These are phyloP conservation scores for Floccularia luteovirens DNA, from an alignment of 768 basidiomycete genomes.

Conservation along the genomic window DNA sequence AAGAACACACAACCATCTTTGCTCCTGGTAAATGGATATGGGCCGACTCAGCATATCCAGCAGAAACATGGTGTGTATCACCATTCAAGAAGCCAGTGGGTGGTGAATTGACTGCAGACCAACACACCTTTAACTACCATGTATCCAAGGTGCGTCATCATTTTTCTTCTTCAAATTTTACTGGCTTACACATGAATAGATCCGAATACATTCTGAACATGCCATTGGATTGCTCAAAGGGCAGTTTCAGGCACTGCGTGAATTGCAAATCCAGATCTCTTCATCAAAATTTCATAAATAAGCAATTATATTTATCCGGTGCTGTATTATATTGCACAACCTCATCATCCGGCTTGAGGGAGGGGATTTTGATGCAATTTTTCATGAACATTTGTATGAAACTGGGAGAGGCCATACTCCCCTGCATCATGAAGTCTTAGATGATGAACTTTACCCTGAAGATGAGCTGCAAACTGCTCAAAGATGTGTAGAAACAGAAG, in stretches of 20 bases:
- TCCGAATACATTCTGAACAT: slow-evolving; percentile 14
- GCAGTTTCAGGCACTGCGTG: slow-evolving; percentile 14
- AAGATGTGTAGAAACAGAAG: too few relatives aligned
- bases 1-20: slow-evolving; percentile 11
- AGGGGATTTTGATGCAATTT: too few relatives aligned
- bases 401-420: too few relatives aligned
- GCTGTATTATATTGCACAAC: too few relatives aligned
- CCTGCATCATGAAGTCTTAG: too few relatives aligned
- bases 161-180: not conserved
- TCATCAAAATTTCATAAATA: too few relatives aligned
- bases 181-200: not conserved
- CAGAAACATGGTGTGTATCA: slow-evolving; percentile 14
- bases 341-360: too few relatives aligned
- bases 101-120: slow-evolving; percentile 8
- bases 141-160: slow-evolving; percentile 10
- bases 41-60: slow-evolving; percentile 24
- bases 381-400: too few relatives aligned
- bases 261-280: slow-evolving; percentile 8
- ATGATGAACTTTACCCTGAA: too few relatives aligned
- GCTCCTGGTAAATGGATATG: slow-evolving; percentile 17
- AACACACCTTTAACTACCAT: slow-evolving; percentile 15
- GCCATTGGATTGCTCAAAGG: slow-evolving; percentile 19
- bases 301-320: too few relatives aligned
- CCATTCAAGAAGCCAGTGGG: slow-evolving; percentile 15
- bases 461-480: too few relatives aligned